phyloP scores from a whole-genome alignment of 345 rosid species.

The Schrenkiella parvula region DNA sequence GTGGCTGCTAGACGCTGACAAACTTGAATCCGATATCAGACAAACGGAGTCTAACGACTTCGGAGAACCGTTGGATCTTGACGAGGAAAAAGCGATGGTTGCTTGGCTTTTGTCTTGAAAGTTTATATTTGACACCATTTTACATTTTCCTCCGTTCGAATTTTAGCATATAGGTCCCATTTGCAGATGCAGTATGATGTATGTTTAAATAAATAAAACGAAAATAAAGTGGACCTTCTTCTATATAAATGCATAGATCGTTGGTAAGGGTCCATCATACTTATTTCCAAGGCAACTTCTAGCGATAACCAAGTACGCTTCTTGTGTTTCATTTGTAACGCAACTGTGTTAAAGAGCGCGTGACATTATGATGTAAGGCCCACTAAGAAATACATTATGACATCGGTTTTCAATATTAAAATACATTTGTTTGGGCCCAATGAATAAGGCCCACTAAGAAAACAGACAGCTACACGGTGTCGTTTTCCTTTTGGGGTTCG shows the following conservation, averaged over 20 bases:
- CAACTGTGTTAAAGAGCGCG: not conserved
- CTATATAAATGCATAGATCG: not conserved
- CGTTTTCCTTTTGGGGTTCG: too few relatives aligned
- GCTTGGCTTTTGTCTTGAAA: constrained; percentile 44
- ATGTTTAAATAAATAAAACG: not conserved
- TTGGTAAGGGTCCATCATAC: not conserved
- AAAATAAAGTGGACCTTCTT: not conserved
- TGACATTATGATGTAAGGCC: too few relatives aligned
- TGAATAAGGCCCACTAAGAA: not conserved
- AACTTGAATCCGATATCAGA: not conserved
- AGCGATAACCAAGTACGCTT: not conserved
- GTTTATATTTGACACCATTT: not conserved
- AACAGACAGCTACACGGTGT: too few relatives aligned
- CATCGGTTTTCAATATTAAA: too few relatives aligned
- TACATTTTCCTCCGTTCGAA: not conserved
- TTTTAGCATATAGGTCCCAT: not conserved
- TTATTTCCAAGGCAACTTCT: not conserved
- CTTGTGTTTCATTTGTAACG: not conserved
- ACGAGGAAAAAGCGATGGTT: constrained; percentile 26
- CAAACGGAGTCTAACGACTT: not conserved
- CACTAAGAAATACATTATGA: too few relatives aligned
- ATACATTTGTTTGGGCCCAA: too few relatives aligned
- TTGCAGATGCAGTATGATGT: not conserved
- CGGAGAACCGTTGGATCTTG: constrained; percentile 9
- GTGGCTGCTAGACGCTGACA: constrained; percentile 20